A percentile compares a stretch with the other conserved stretches of the same genome.
Conservation (phyloP, 495 filamentous ascomycete genomes). For the Cryomyces antarcticus region DNA sequence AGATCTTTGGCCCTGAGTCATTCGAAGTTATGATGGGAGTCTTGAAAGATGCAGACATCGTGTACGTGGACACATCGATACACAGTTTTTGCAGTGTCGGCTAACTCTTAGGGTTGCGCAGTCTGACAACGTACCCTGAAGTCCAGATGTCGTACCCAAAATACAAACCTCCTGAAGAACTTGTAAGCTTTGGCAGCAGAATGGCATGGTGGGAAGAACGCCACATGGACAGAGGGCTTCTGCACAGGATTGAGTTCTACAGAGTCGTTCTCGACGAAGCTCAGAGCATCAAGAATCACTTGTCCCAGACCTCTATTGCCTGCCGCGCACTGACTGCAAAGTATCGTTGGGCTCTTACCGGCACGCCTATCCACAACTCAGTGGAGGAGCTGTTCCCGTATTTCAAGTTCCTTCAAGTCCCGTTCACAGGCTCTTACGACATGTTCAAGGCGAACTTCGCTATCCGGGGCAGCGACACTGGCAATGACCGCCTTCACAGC, state of each 20-base stretch:
- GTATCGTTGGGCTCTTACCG: constrained; percentile 38
- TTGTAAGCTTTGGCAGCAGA: constrained; percentile 12
- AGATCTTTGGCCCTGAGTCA: neutral
- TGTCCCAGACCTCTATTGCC: constrained; percentile 26
- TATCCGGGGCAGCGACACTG: constrained; percentile 12
- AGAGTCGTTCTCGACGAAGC: constrained; percentile 42
- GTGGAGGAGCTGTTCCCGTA: constrained; percentile 32
- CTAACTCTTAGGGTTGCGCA: neutral
- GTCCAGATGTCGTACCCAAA: constrained; percentile 29
- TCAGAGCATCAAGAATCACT: constrained; percentile 41
- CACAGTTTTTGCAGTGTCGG: neutral
- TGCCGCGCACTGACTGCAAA: constrained; percentile 30
- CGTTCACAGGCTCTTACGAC: constrained; percentile 19
- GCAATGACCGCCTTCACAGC: constrained; percentile 20
- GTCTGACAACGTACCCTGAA: constrained; percentile 33
- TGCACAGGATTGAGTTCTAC: constrained; percentile 31
- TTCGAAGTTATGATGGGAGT: neutral
- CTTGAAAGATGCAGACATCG: constrained; percentile 6
- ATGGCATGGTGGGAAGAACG: constrained; percentile 21
- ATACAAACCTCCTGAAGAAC: constrained; percentile 10
- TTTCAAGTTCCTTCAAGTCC: constrained; percentile 36
- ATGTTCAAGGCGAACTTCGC: constrained; percentile 31
- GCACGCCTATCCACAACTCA: constrained; percentile 38
- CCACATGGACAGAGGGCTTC: constrained; percentile 15
- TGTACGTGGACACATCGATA: constrained; percentile 1